These are phyloP conservation scores for Didymosphaeria variabile DNA, from an alignment of 2,329 filamentous ascomycete genomes.

Conservation along the genomic window DNA sequence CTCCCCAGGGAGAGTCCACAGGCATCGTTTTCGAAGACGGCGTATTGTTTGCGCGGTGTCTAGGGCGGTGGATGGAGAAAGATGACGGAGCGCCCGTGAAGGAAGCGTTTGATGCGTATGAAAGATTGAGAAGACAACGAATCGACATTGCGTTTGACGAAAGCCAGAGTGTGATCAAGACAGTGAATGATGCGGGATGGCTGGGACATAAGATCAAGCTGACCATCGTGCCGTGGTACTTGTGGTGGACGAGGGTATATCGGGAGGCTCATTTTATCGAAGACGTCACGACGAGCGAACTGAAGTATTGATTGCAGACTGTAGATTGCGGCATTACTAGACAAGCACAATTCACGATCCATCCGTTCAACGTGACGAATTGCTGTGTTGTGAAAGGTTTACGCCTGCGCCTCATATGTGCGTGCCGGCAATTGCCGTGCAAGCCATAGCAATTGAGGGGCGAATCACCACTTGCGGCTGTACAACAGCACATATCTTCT, in stretches of 20 bases:
- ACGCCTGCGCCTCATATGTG: too few relatives aligned
- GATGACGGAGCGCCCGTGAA: slow-evolving; percentile 46
- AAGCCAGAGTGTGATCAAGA: slow-evolving; percentile 56
- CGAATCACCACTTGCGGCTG: too few relatives aligned
- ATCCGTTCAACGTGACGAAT: too few relatives aligned
- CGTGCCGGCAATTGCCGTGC: too few relatives aligned
- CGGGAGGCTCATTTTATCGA: slow-evolving; percentile 57
- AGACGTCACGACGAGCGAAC: slow-evolving; percentile 54
- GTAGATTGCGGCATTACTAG: neutral
- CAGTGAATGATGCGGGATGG: slow-evolving; percentile 56
- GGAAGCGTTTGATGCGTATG: slow-evolving; percentile 59
- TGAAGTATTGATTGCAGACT: slow-evolving; percentile 46
- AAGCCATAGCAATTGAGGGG: too few relatives aligned
- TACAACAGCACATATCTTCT: too few relatives aligned
- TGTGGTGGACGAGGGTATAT: slow-evolving; percentile 55
- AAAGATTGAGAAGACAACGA: slow-evolving; percentile 54
- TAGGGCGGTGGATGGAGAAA: slow-evolving; percentile 55
- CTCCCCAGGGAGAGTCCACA: slow-evolving; percentile 61
- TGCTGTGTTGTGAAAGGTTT: too few relatives aligned
- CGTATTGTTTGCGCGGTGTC: slow-evolving; percentile 57
- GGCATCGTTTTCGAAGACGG: slow-evolving; percentile 64
- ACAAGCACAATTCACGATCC: neutral
- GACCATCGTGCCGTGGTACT: slow-evolving; percentile 57
- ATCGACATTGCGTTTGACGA: slow-evolving; percentile 59
- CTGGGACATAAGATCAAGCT: slow-evolving; percentile 57